Evolutionary conservation across 352 stramenopile species (phyloP), one percentile per base, ranked within the genome.

Genomic region (Phytopythium kandeliae): DNA sequence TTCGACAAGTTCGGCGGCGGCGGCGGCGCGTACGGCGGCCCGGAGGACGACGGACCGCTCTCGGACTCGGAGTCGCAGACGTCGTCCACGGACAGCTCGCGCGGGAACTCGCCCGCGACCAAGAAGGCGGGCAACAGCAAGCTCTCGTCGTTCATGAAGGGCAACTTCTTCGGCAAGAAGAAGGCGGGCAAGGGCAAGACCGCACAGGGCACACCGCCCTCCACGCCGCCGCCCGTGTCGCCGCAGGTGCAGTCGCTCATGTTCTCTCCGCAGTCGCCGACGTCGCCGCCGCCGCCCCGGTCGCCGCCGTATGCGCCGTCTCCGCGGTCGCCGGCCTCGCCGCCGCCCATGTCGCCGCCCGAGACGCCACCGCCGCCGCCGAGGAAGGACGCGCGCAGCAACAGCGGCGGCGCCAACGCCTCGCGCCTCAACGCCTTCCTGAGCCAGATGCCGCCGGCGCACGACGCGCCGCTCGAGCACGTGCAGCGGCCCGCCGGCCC

Each of bases 1-100:
- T 95, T 85, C 58, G 82, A 93, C 56, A 86, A 77, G 61, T 95
- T 80, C 40, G 83, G 78, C 26, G 78, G 57, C 11, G 62, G 89
- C 21, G 71, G 57, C 11, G 62, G 89, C 21, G 71, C 66, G 15
- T 85, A 81, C 56, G 67, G 59, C 6, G 64, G 69, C 2, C 54
- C 77, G 35, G 83, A 74, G 48, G 75, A 89, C 51, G 70, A 73
- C 43, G 73, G 72, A 48, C 76, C 82, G n/a, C 67, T 89, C 17
- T 91, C 80, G 13, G 80, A 92, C 55, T 79, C 58, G 44, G 78
- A 84, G 51, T 78, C 65, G 25, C 67, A 82, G 56, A 86, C 77
- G 48, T 85, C 71, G 25, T 72, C 63, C 7, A 71, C 66, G 10
- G 82, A 71, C 40, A 88, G 63, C 54, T 87, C 77, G 25, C 68